phyloP scores from a whole-genome alignment of 106 monocot species.

The Phalaenopsis equestris region DNA sequence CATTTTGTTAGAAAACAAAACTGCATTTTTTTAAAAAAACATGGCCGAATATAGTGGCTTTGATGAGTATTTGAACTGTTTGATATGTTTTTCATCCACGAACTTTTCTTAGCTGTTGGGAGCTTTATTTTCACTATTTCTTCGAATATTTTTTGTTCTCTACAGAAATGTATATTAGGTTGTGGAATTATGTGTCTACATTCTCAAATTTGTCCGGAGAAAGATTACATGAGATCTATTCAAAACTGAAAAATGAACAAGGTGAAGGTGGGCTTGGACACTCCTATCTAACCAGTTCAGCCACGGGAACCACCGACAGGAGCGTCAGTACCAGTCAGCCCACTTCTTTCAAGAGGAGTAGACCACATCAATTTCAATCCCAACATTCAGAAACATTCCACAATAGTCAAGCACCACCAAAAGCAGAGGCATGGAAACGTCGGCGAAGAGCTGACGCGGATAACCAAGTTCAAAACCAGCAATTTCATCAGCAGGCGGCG shows the following conservation, averaged over 20 bases:
- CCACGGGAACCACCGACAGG: constrained; percentile 26
- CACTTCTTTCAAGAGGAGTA: constrained; percentile 33
- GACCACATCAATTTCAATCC: constrained; percentile 24
- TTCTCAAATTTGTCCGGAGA: constrained; percentile 90
- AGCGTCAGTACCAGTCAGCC: constrained; percentile 21
- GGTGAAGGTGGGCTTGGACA: constrained; percentile 46
- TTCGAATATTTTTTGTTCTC: not conserved
- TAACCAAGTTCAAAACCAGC: constrained; percentile 15
- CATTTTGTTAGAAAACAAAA: no score
- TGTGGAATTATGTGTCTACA: constrained; percentile 95
- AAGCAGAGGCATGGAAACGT: constrained; percentile 91
- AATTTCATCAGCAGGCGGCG: constrained; percentile 20
- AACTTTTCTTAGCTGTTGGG: no score
- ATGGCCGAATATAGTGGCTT: no score
- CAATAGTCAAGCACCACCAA: constrained; percentile 36
- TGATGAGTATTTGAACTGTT: no score
- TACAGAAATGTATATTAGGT: constrained; percentile 75
- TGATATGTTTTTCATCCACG: no score
- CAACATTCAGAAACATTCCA: constrained; percentile 30
- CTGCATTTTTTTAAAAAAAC: no score
- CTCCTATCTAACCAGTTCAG: constrained; percentile 34
- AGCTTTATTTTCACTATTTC: not conserved
- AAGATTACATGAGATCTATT: constrained; percentile 69
- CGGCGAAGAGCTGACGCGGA: constrained; percentile 53
- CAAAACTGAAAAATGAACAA: constrained; percentile 84